phyloP scores from a whole-genome alignment of 2,329 filamentous ascomycete genomes.

The Cercospora nicotianae region DNA sequence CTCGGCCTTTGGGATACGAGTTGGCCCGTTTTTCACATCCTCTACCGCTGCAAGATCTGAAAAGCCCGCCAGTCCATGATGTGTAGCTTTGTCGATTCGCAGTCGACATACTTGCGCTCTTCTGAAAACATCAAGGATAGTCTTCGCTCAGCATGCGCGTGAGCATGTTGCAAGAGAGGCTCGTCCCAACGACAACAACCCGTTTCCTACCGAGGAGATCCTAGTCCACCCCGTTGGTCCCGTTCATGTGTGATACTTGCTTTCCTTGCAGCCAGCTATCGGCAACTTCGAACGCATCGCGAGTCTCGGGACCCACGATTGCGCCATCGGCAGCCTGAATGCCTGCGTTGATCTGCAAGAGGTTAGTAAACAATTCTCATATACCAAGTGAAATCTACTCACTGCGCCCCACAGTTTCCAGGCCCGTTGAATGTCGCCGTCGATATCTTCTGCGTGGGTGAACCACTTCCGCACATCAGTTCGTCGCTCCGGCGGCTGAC shows the following conservation, averaged over 20 bases:
- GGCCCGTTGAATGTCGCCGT: conserved; percentile 58
- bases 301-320: conserved; percentile 45
- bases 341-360: conserved; percentile 55
- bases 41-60: not conserved
- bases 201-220: not conserved
- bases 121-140: not conserved
- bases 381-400: conserved; percentile 37
- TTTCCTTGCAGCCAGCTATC: conserved; percentile 57
- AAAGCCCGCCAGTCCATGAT: not conserved
- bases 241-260: conserved; percentile 11
- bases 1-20: not conserved
- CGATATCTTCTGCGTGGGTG: conserved; percentile 59
- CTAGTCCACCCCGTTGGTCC: conserved; percentile 9
- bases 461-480: conserved; percentile 60
- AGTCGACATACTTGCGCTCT: not conserved
- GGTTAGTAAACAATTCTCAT: conserved; percentile 13
- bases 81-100: not conserved
- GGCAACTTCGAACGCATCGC: conserved; percentile 58
- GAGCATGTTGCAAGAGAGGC: not conserved
- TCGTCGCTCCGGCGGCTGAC: conserved; percentile 52
- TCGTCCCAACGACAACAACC: not conserved
- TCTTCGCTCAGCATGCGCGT: not conserved
- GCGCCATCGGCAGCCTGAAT: conserved; percentile 57
- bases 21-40: not conserved
- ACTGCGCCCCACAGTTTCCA: conserved; percentile 67